phyloP scores from a whole-genome alignment of 306 rosid genomes.

The Heteromeles arbutifolia region DNA sequence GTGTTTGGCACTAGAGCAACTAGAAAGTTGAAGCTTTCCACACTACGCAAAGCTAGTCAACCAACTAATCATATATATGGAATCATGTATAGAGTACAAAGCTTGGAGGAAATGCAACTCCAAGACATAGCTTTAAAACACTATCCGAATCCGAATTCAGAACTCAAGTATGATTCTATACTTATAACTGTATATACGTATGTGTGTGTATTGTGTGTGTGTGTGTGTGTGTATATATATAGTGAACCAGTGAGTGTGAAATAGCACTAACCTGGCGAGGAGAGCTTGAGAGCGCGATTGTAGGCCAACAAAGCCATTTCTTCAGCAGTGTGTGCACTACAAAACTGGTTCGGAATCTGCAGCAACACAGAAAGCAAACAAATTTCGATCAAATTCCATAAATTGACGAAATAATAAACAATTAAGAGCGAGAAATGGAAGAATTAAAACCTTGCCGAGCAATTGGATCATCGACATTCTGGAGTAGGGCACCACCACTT shows the following conservation, averaged over 20 bases:
- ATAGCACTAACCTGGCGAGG: slow-evolving; percentile 49
- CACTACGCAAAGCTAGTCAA: too few relatives aligned
- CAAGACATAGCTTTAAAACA: not conserved
- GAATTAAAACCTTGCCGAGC: slow-evolving; percentile 54
- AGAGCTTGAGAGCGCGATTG: slow-evolving; percentile 92
- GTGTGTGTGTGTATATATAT: too few relatives aligned
- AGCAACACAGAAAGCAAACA: not conserved
- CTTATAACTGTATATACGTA: too few relatives aligned
- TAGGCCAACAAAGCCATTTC: slow-evolving; percentile 85
- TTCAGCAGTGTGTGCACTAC: slow-evolving; percentile 56
- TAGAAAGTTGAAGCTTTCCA: not conserved
- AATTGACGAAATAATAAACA: not conserved
- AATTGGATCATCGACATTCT: slow-evolving; percentile 60
- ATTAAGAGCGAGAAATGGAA: not conserved
- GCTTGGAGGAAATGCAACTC: not conserved
- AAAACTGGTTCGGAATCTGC: slow-evolving; percentile 71
- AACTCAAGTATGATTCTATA: too few relatives aligned
- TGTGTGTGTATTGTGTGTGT: too few relatives aligned
- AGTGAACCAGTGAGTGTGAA: too few relatives aligned
- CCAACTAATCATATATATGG: not conserved
- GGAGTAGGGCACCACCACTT: slow-evolving; percentile 78
- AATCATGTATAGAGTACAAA: not conserved
- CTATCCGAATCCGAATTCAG: too few relatives aligned
- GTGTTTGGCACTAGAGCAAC: not conserved
- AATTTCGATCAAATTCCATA: not conserved